These are phyloP conservation scores for Paracoccidioides lutzii DNA, from an alignment of 2,329 filamentous ascomycete genomes.

Conservation along the genomic window DNA sequence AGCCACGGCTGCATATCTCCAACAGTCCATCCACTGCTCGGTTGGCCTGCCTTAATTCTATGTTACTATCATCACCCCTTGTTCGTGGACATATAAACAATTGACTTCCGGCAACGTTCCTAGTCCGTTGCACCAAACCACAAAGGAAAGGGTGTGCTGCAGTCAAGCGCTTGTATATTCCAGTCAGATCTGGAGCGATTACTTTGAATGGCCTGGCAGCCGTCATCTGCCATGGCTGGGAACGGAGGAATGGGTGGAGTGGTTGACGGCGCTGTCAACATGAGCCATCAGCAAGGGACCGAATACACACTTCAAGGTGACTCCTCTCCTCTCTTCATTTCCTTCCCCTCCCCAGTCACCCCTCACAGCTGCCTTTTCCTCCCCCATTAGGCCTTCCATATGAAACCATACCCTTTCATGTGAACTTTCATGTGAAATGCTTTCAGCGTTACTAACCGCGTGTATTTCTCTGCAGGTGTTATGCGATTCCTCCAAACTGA, in stretches of 20 bases:
- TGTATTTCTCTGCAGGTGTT: constrained; percentile 49
- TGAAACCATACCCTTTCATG: no score
- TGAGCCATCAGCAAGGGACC: constrained; percentile 46
- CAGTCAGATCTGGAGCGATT: not conserved
- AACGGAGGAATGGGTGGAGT: constrained; percentile 40
- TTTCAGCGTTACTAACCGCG: not conserved
- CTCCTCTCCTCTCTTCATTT: constrained; percentile 11
- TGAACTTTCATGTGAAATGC: no score
- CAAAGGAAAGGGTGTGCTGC: not conserved
- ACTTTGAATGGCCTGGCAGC: constrained; percentile 56
- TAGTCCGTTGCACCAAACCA: not conserved
- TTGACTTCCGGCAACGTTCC: not conserved
- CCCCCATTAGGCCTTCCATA: no score
- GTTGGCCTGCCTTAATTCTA: not conserved
- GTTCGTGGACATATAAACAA: not conserved
- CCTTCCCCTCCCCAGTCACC: no score
- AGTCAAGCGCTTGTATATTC: not conserved
- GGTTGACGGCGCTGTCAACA: constrained; percentile 29
- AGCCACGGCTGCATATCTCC: not conserved
- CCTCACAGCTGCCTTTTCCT: no score
- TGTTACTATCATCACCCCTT: not conserved
- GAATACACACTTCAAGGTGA: constrained; percentile 62
- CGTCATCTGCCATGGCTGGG: constrained; percentile 48
- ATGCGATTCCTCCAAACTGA: constrained; percentile 99
- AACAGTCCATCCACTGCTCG: not conserved